These are phyloP conservation scores for Medicago ruthenica DNA, from an alignment of 306 rosid genomes.

Conservation along the genomic window DNA sequence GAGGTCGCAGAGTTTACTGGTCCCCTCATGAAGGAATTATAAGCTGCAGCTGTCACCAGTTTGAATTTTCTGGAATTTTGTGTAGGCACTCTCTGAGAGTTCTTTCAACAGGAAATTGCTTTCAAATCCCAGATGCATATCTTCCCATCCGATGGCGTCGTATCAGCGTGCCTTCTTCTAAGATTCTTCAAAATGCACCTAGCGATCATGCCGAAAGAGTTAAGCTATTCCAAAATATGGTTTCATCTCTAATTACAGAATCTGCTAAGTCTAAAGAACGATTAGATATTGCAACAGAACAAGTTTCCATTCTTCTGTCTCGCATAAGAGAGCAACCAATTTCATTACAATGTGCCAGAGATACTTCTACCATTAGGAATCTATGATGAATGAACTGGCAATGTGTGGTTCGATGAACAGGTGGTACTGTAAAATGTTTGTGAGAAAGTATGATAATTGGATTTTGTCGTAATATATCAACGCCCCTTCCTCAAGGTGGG, in stretches of 20 bases:
- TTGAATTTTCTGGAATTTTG: slow-evolving; percentile 93
- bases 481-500: slow-evolving; percentile 17
- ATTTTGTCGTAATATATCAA: slow-evolving; percentile 27
- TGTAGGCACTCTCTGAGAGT: slow-evolving; percentile 93
- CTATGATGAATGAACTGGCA: slow-evolving; percentile 39
- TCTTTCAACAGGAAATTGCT: slow-evolving; percentile 92
- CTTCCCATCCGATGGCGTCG: slow-evolving; percentile 96
- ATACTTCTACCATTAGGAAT: slow-evolving; percentile 62
- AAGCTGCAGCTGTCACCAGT: slow-evolving; percentile 93
- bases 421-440: slow-evolving; percentile 28
- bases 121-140: slow-evolving; percentile 91
- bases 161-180: slow-evolving; percentile 68
- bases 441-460: slow-evolving; percentile 31
- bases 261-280: slow-evolving; percentile 89
- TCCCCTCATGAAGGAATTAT: slow-evolving; percentile 80
- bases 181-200: slow-evolving; percentile 59
- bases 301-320: slow-evolving; percentile 73
- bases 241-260: slow-evolving; percentile 78
- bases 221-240: slow-evolving; percentile 75
- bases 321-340: slow-evolving; percentile 79
- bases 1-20: slow-evolving; percentile 89
- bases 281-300: slow-evolving; percentile 82
- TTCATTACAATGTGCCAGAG: slow-evolving; percentile 66
- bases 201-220: slow-evolving; percentile 75
- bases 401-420: slow-evolving; percentile 28